Conservation (phyloP, 345 rosid species). For the Carallia brachiata region DNA sequence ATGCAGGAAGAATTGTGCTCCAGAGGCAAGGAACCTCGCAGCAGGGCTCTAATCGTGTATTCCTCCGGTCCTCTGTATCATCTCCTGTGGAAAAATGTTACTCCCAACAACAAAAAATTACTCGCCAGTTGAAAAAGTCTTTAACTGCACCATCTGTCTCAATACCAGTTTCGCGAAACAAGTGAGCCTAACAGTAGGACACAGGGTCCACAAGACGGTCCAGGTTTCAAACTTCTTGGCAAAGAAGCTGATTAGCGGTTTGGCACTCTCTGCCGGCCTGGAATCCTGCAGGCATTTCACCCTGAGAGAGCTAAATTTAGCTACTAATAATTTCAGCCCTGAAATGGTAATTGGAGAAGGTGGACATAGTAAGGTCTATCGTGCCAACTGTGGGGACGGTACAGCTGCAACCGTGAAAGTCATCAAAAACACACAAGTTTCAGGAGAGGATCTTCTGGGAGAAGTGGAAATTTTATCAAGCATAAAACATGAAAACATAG, state of each 20-base stretch:
- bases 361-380: conserved; percentile 30
- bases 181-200: neutral
- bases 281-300: conserved; percentile 23
- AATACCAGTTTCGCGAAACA: conserved; percentile 10
- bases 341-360: conserved; percentile 36
- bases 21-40: conserved; percentile 41
- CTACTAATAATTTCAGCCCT: conserved; percentile 30
- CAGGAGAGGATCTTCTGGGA: conserved; percentile 33
- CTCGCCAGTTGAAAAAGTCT: conserved; percentile 24
- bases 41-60: conserved; percentile 28
- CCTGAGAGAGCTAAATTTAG: conserved; percentile 21
- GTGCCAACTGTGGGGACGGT: conserved; percentile 27
- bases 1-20: conserved; percentile 24
- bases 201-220: conserved; percentile 2
- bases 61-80: conserved; percentile 11
- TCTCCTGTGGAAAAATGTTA: conserved; percentile 8
- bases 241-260: conserved; percentile 12
- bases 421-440: conserved; percentile 20
- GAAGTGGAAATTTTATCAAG: conserved; percentile 36
- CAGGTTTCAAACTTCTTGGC: conserved; percentile 12
- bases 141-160: conserved; percentile 22
- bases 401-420: conserved; percentile 39
- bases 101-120: neutral
- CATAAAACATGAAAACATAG: conserved; percentile 30
- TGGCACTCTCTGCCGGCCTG: conserved; percentile 7